phyloP scores from a whole-genome alignment of 169 alveolate species.

The Theileria sp. region DNA sequence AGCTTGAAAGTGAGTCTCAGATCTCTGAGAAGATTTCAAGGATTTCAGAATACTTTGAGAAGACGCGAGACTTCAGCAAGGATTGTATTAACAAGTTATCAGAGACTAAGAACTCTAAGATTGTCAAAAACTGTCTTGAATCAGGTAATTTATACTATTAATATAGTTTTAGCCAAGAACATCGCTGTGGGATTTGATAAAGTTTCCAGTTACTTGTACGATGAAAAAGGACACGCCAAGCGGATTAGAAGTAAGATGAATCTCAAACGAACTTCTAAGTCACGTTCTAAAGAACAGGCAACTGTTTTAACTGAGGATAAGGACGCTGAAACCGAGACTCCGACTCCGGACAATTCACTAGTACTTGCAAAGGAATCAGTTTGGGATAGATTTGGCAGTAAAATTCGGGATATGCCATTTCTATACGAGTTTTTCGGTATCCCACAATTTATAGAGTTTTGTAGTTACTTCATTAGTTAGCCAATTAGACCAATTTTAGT shows the following conservation, averaged over 20 bases:
- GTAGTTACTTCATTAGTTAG: too few relatives aligned
- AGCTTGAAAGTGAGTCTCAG: slow-evolving; percentile 66
- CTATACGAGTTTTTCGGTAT: slow-evolving; percentile 80
- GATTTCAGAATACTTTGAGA: slow-evolving; percentile 45
- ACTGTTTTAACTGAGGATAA: not conserved
- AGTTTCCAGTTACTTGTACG: slow-evolving; percentile 65
- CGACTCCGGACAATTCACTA: slow-evolving; percentile 55
- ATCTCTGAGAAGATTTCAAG: slow-evolving; percentile 63
- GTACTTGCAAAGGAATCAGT: slow-evolving; percentile 76
- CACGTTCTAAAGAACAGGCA: slow-evolving; percentile 2
- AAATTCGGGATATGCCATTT: slow-evolving; percentile 86
- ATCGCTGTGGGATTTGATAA: slow-evolving; percentile 65
- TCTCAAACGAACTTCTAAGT: slow-evolving; percentile 4
- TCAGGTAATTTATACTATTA: slow-evolving; percentile 25
- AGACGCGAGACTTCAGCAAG: slow-evolving; percentile 37
- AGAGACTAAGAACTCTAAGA: slow-evolving; percentile 46
- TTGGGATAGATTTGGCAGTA: slow-evolving; percentile 84
- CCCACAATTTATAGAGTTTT: too few relatives aligned
- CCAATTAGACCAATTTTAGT: too few relatives aligned
- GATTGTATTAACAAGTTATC: slow-evolving; percentile 38
- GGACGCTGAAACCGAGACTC: slow-evolving; percentile 8
- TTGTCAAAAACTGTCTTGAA: slow-evolving; percentile 33
- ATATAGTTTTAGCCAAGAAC: slow-evolving; percentile 30
- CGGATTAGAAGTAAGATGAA: slow-evolving; percentile 44
- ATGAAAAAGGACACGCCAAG: slow-evolving; percentile 41